These are phyloP conservation scores for Lupinus albus DNA, from an alignment of 306 rosid genomes.

Conservation along the genomic window DNA sequence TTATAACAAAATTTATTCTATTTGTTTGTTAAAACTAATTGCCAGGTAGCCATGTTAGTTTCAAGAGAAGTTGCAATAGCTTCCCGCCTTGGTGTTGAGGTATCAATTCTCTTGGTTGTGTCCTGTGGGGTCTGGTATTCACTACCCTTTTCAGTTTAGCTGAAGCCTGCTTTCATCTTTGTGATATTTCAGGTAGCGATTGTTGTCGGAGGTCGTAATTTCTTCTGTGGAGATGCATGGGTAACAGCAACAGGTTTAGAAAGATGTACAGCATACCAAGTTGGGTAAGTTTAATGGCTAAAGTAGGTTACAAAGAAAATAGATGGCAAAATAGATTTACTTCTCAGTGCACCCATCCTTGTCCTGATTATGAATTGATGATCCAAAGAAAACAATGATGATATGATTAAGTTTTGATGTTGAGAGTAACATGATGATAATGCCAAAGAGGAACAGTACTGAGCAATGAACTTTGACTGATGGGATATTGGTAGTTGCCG, in stretches of 20 bases:
- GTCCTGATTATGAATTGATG: conserved; percentile 28
- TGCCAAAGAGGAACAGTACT: conserved; percentile 8
- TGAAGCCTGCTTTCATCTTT: conserved; percentile 33
- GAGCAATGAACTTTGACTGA: conserved; percentile 28
- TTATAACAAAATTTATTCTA: conserved; percentile 17
- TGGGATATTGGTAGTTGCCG: conserved; percentile 21
- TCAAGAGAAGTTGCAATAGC: conserved; percentile 86
- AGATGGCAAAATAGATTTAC: conserved; percentile 17
- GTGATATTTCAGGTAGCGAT: conserved; percentile 71
- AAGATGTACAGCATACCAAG: conserved; percentile 91
- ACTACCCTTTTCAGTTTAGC: conserved; percentile 30
- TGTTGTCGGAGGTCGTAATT: conserved; percentile 94
- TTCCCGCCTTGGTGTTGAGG: conserved; percentile 90
- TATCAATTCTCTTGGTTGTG: conserved; percentile 45
- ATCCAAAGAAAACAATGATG: conserved; percentile 10
- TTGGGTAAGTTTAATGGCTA: conserved; percentile 67
- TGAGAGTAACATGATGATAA: neutral
- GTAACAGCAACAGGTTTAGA: conserved; percentile 83
- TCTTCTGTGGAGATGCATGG: conserved; percentile 96
- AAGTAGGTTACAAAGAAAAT: conserved; percentile 29
- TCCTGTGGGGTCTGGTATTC: conserved; percentile 16
- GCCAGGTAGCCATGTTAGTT: conserved; percentile 75
- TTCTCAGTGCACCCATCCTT: conserved; percentile 1
- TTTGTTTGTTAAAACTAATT: conserved; percentile 40
- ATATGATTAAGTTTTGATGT: conserved; percentile 23